Evolutionary conservation across 768 basidiomycete species (phyloP).

Genomic region (Flagelloscypha sp.): DNA sequence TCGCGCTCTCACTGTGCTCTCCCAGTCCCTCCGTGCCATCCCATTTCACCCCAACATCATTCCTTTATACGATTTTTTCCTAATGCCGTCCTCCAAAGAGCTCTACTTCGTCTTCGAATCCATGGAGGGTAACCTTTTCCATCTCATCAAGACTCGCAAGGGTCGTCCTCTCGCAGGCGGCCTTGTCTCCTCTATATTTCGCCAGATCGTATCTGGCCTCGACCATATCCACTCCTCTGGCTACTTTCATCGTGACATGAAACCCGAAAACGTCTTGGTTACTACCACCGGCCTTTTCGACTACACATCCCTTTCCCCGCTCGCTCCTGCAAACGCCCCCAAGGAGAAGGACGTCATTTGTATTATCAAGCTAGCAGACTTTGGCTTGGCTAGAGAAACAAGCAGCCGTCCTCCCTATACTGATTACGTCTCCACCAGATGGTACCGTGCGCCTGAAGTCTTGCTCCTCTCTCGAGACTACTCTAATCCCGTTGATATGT

Average conservation of each 20-base stretch:
- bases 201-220: slow-evolving; percentile 83
- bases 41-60: slow-evolving; percentile 96
- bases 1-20: slow-evolving; percentile 11
- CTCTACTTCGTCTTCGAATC: slow-evolving; percentile 99
- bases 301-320: slow-evolving; percentile 75
- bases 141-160: slow-evolving; percentile 95
- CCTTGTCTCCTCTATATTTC: slow-evolving; percentile 90
- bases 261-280: slow-evolving; percentile 97
- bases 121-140: slow-evolving; percentile 99
- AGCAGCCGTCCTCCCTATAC: slow-evolving; percentile 88
- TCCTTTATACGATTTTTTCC: slow-evolving; percentile 97
- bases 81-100: slow-evolving; percentile 90
- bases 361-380: slow-evolving; percentile 97
- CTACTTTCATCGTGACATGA: slow-evolving; percentile 99
- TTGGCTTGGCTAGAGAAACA: slow-evolving; percentile 91
- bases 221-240: slow-evolving; percentile 88
- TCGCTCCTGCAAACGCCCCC: slow-evolving; percentile 51
- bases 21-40: slow-evolving; percentile 87
- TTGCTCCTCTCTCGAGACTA: slow-evolving; percentile 87
- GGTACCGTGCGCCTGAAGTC: slow-evolving; percentile 99
- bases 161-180: slow-evolving; percentile 95
- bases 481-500: slow-evolving; percentile 97
- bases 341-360: slow-evolving; percentile 91
- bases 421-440: slow-evolving; percentile 98
- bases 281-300: slow-evolving; percentile 94